Evolutionary conservation across 2,329 filamentous ascomycete species (phyloP).

Genomic region (Fusarium nematophilum): DNA sequence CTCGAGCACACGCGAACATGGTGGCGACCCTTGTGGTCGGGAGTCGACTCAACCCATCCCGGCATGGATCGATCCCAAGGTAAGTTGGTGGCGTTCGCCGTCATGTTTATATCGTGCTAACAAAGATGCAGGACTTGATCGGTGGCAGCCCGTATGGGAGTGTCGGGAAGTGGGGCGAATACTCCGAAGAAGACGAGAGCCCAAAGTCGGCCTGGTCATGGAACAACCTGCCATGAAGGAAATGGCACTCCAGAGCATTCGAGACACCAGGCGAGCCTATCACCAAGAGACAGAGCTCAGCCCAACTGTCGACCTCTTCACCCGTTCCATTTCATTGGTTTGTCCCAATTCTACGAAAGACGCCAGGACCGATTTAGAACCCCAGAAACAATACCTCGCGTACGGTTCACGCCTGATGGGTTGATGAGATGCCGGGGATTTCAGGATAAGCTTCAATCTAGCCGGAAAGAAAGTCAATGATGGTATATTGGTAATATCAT

Average conservation of each 20-base stretch:
- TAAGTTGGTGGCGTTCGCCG: not conserved
- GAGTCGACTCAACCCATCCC: not conserved
- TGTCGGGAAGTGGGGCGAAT: not conserved
- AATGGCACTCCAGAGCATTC: slow-evolving; percentile 14
- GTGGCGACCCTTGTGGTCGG: not conserved
- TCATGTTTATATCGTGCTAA: not conserved
- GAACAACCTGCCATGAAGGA: slow-evolving; percentile 18
- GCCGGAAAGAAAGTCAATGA: slow-evolving; percentile 3
- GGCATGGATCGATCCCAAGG: not conserved
- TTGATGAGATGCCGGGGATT: not conserved
- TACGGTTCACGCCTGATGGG: no score
- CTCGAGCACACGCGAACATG: not conserved
- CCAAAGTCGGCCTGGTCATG: not conserved
- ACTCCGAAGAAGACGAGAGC: not conserved
- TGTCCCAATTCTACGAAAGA: no score
- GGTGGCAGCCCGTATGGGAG: not conserved
- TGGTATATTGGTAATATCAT: slow-evolving; percentile 32
- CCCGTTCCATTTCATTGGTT: no score
- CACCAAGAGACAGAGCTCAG: not conserved
- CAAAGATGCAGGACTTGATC: not conserved
- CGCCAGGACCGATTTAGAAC: no score
- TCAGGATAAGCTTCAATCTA: not conserved
- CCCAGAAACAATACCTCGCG: no score
- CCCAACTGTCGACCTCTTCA: no score
- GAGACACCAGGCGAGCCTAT: not conserved